Percentiles rank a stretch among this genome's conserved stretches.
Evolutionary conservation across 2,329 filamentous ascomycete genomes (phyloP).

Genomic region (Xylariaceae sp.): DNA sequence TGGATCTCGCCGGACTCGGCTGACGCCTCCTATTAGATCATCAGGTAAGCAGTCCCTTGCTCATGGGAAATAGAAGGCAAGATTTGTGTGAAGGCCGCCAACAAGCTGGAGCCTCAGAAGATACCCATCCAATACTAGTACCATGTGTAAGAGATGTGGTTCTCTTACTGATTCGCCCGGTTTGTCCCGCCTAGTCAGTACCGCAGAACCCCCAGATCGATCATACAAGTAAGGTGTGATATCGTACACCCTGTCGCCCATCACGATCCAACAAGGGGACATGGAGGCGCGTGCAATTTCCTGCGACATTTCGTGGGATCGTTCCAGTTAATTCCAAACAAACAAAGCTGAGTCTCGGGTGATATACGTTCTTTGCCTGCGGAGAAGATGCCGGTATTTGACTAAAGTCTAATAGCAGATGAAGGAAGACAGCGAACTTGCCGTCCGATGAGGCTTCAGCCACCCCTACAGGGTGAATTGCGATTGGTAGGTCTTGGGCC

Average conservation of each 20-base stretch:
- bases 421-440: too few relatives aligned
- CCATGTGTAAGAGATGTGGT: not conserved
- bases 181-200: constrained; percentile 32
- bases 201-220: constrained; percentile 33
- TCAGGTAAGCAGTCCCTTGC: constrained; percentile 3
- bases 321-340: not conserved
- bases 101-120: too few relatives aligned
- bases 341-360: not conserved
- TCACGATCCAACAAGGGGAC: constrained; percentile 39
- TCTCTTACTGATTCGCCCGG: constrained; percentile 24
- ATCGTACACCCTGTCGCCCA: constrained; percentile 35
- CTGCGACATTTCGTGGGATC: constrained; percentile 14
- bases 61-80: not conserved
- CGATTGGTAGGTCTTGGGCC: too few relatives aligned
- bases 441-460: too few relatives aligned
- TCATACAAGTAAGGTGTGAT: constrained; percentile 36
- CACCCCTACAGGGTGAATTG: too few relatives aligned
- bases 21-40: constrained; percentile 30
- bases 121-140: too few relatives aligned
- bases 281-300: constrained; percentile 35
- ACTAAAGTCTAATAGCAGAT: too few relatives aligned
- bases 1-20: constrained; percentile 33
- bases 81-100: too few relatives aligned
- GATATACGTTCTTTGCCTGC: too few relatives aligned
- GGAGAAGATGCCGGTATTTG: too few relatives aligned